Percentiles rank a stretch among this genome's conserved stretches.
Evolutionary conservation across 352 stramenopile species (phyloP).

Genomic region (Pythium scleroteichum): DNA sequence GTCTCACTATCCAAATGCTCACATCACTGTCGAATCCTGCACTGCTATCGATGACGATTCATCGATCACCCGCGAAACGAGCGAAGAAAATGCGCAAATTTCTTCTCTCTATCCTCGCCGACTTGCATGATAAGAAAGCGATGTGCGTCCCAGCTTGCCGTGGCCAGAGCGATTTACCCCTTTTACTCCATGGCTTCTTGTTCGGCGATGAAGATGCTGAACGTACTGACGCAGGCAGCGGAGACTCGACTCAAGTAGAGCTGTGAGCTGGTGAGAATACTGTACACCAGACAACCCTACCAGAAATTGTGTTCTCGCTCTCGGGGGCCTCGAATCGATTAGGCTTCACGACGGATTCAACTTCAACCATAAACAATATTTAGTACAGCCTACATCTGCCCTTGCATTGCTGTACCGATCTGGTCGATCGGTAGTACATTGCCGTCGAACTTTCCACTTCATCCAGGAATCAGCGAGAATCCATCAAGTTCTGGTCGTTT

Average conservation of each 20-base stretch:
- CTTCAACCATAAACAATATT: too few relatives aligned
- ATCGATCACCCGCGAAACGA: conserved; percentile 3
- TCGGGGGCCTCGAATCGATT: background rate
- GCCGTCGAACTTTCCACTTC: too few relatives aligned
- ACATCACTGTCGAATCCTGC: conserved; percentile 6
- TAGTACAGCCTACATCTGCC: too few relatives aligned
- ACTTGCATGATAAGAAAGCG: conserved; percentile 7
- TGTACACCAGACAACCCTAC: too few relatives aligned
- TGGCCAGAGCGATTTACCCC: conserved; percentile 12
- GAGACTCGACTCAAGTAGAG: too few relatives aligned
- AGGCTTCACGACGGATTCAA: too few relatives aligned
- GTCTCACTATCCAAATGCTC: conserved; percentile 3
- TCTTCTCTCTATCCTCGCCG: conserved; percentile 1
- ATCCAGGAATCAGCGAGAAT: too few relatives aligned
- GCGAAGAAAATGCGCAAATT: conserved; percentile 20
- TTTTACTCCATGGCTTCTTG: conserved; percentile 17
- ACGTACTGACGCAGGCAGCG: background rate
- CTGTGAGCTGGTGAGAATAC: too few relatives aligned
- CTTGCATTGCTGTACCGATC: too few relatives aligned
- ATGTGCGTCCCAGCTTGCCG: conserved; percentile 4
- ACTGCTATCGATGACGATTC: conserved; percentile 3
- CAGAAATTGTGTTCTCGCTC: too few relatives aligned
- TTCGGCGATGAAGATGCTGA: conserved; percentile 9
- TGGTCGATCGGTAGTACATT: too few relatives aligned
- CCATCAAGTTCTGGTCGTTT: too few relatives aligned